Conservation (phyloP, 345 rosid species). For the Physaria fendleri region DNA sequence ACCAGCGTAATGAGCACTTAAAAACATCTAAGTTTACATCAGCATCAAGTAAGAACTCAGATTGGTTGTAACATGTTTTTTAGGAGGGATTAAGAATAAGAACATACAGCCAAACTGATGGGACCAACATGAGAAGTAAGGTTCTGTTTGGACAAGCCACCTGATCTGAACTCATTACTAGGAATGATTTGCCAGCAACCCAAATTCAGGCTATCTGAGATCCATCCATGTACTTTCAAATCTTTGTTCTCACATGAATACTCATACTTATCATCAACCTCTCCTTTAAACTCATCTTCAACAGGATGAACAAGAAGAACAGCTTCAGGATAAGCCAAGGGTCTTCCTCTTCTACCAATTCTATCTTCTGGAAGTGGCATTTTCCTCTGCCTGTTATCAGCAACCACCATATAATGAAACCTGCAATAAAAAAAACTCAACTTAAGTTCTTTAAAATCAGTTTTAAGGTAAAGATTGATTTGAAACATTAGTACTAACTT, state of each 20-base stretch:
- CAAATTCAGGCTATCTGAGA: constrained; percentile 34
- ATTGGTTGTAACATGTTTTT: no score
- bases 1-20: constrained; percentile 82
- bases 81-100: neutral
- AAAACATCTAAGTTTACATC: constrained; percentile 52
- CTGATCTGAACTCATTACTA: constrained; percentile 61
- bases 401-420: constrained; percentile 69
- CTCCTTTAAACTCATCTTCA: constrained; percentile 77
- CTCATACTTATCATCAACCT: constrained; percentile 92
- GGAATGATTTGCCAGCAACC: constrained; percentile 88
- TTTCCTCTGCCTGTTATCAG: constrained; percentile 61
- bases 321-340: constrained; percentile 71
- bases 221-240: constrained; percentile 81
- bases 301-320: constrained; percentile 66
- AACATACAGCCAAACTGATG: constrained; percentile 37
- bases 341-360: constrained; percentile 44
- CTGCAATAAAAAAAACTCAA: no score
- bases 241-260: constrained; percentile 79
- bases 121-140: constrained; percentile 70
- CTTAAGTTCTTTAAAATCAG: no score
- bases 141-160: constrained; percentile 57
- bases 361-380: constrained; percentile 90
- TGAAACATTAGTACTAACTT: constrained; percentile 32
- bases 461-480: neutral
- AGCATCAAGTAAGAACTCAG: neutral